A percentile compares a stretch with the other conserved stretches of the same genome.
Conservation (phyloP, 2,329 filamentous ascomycete species). For the Ambrosiella xylebori region DNA sequence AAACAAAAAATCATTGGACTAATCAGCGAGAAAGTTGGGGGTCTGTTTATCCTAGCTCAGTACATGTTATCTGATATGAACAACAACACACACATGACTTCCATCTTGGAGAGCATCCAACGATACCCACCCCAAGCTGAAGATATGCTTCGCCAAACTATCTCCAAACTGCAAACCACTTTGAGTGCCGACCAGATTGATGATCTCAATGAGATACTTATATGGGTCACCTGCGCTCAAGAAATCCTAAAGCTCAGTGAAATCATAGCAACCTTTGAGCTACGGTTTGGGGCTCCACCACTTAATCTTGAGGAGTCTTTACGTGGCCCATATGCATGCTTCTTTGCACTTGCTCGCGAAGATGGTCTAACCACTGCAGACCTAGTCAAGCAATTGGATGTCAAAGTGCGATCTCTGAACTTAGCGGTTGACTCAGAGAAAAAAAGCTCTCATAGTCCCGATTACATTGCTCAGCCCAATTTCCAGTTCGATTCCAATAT, state of each 20-base stretch:
- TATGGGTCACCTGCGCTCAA: constrained; percentile 29
- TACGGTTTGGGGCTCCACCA: constrained; percentile 25
- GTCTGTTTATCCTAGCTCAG: constrained; percentile 32
- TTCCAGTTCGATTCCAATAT: constrained; percentile 27
- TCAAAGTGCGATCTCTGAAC: constrained; percentile 11
- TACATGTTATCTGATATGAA: constrained; percentile 33
- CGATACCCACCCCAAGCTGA: constrained; percentile 28
- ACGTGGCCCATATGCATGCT: constrained; percentile 28
- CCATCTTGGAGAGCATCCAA: constrained; percentile 27
- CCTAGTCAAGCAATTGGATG: constrained; percentile 23
- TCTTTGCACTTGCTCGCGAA: constrained; percentile 28
- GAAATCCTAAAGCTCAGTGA: constrained; percentile 27
- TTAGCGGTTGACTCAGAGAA: constrained; percentile 12
- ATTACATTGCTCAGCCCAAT: constrained; percentile 19
- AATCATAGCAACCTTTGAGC: constrained; percentile 26
- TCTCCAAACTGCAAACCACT: constrained; percentile 24
- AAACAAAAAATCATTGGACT: constrained; percentile 23
- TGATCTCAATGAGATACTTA: constrained; percentile 30
- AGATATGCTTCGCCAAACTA: constrained; percentile 25
- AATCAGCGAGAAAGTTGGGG: constrained; percentile 26
- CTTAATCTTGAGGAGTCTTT: constrained; percentile 26
- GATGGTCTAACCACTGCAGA: constrained; percentile 28
- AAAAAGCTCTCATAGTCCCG: constrained; percentile 18
- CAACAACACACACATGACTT: constrained; percentile 27
- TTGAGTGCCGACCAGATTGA: constrained; percentile 23